Conservation (phyloP, 2,329 filamentous ascomycete species). For the Microdochium nivale region DNA sequence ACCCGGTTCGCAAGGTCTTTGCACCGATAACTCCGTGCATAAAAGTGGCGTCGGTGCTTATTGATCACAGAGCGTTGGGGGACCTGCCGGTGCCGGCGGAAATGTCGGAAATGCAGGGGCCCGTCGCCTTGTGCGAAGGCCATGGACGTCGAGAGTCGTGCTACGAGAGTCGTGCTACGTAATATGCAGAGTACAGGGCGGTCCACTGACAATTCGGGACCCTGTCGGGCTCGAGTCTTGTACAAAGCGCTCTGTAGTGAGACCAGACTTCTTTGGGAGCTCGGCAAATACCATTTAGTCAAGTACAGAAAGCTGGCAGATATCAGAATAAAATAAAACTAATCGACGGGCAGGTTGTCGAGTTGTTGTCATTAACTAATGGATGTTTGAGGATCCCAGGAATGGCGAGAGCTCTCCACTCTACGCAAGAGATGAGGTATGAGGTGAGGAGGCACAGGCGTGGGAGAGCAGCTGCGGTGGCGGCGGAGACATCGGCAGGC, state of each 20-base stretch:
- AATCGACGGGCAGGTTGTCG: no score
- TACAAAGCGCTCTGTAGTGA: neutral
- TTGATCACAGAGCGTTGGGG: neutral
- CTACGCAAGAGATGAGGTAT: no score
- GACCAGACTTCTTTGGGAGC: no score
- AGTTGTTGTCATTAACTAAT: no score
- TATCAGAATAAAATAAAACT: no score
- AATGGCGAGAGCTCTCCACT: no score
- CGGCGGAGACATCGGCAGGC: neutral
- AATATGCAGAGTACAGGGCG: neutral
- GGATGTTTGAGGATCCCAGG: no score
- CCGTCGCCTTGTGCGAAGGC: neutral
- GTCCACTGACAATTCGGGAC: neutral
- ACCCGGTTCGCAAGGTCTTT: neutral
- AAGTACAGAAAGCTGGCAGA: no score
- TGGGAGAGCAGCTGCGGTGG: neutral
- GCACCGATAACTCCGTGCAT: neutral
- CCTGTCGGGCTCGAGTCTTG: neutral
- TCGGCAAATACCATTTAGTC: no score
- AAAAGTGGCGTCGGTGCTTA: neutral
- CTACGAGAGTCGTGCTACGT: neutral
- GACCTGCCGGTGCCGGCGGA: neutral
- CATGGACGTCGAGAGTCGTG: neutral
- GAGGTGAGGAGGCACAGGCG: neutral
- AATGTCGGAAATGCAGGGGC: neutral